A percentile compares a stretch with the other conserved stretches of the same genome.
Conservation (phyloP, 2,329 filamentous ascomycete species). For the Polychaeton citri region DNA sequence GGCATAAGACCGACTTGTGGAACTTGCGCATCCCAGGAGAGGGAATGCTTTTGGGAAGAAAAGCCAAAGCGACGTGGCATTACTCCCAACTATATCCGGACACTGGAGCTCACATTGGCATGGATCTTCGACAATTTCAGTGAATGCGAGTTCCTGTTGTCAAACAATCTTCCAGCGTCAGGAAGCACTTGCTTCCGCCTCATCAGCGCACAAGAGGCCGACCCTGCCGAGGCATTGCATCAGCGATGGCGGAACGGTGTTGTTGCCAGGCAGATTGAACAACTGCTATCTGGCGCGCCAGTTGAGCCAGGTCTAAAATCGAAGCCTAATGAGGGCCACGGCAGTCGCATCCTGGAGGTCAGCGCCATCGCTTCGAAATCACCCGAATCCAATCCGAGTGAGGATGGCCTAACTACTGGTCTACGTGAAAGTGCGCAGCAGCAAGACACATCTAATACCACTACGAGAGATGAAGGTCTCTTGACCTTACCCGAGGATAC, state of each 20-base stretch:
- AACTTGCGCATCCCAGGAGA: constrained; percentile 49
- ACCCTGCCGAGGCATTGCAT: constrained; percentile 44
- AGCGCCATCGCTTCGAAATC: neutral
- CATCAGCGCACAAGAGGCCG: constrained; percentile 39
- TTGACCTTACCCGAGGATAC: constrained; percentile 37
- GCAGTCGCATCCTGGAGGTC: neutral
- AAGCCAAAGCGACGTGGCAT: constrained; percentile 65
- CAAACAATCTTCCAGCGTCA: constrained; percentile 38
- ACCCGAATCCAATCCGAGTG: neutral
- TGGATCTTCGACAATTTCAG: constrained; percentile 52
- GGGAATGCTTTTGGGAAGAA: constrained; percentile 58
- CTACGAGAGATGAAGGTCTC: neutral
- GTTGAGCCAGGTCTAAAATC: constrained; percentile 7
- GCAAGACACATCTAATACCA: constrained; percentile 4
- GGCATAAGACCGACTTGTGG: constrained; percentile 53
- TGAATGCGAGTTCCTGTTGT: constrained; percentile 45
- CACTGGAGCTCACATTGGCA: constrained; percentile 55
- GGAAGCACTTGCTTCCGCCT: constrained; percentile 30
- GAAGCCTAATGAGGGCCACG: neutral
- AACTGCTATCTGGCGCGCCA: constrained; percentile 38
- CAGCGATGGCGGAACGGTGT: constrained; percentile 48
- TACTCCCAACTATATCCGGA: constrained; percentile 67
- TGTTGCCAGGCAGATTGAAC: constrained; percentile 50
- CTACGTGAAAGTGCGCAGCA: neutral
- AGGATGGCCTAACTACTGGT: neutral